Evolutionary conservation across 2,329 filamentous ascomycete species (phyloP).

Genomic region (Lomentospora prolificans): DNA sequence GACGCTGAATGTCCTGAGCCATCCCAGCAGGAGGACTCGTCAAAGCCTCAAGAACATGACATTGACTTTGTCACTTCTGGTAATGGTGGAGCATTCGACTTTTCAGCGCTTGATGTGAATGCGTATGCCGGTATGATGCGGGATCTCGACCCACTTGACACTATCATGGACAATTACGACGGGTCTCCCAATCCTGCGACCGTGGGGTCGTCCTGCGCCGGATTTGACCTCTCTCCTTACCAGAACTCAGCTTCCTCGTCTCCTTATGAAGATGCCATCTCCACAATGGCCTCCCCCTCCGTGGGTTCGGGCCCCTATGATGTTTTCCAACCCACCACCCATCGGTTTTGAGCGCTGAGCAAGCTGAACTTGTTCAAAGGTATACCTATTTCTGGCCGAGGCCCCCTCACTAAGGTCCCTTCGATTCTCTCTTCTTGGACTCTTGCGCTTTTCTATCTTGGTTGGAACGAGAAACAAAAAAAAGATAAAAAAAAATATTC

Average conservation of each 20-base stretch:
- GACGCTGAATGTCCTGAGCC: background rate
- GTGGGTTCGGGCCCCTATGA: background rate
- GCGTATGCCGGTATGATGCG: background rate
- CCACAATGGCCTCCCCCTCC: background rate
- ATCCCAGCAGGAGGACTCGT: background rate
- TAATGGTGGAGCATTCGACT: background rate
- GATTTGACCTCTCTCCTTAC: background rate
- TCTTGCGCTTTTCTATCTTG: background rate
- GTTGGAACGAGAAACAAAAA: background rate
- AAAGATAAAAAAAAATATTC: background rate
- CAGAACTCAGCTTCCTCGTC: background rate
- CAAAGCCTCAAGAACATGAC: background rate
- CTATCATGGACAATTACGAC: background rate
- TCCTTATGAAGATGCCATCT: background rate
- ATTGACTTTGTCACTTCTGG: constrained; percentile 2
- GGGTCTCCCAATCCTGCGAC: background rate
- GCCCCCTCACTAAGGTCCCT: background rate
- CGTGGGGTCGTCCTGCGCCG: background rate
- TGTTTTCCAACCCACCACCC: background rate
- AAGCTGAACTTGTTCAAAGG: no score
- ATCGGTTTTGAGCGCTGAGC: no score
- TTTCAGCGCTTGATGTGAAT: background rate
- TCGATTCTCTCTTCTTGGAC: background rate
- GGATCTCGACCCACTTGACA: background rate
- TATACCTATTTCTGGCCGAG: background rate